Evolutionary conservation across 805 yeast species (phyloP).

Genomic region (Teunomyces kruisii): DNA sequence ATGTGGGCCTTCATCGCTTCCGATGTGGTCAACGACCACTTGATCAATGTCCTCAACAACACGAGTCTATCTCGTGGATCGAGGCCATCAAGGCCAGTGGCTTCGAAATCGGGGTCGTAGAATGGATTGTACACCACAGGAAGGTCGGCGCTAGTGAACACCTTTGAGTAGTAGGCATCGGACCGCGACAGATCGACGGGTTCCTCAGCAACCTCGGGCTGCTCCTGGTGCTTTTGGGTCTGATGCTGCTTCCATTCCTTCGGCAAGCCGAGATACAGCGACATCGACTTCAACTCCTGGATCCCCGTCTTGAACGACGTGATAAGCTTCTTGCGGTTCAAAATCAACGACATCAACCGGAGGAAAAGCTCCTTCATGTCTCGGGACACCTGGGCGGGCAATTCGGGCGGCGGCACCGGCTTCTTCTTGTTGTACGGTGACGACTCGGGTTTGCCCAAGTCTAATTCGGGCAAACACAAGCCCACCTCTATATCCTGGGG

Average conservation of each 20-base stretch:
- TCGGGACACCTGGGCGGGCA: slow-evolving; percentile 18
- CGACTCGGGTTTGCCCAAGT: slow-evolving; percentile 1
- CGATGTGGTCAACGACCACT: slow-evolving; percentile 37
- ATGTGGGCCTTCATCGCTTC: slow-evolving; percentile 28
- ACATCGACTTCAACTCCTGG: slow-evolving; percentile 31
- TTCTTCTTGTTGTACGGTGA: background rate
- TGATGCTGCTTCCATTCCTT: slow-evolving; percentile 35
- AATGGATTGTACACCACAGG: slow-evolving; percentile 20
- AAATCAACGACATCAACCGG: slow-evolving; percentile 30
- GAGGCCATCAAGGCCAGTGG: slow-evolving; percentile 32
- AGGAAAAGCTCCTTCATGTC: slow-evolving; percentile 35
- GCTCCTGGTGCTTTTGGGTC: slow-evolving; percentile 5
- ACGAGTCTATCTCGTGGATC: slow-evolving; percentile 35
- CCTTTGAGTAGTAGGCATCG: slow-evolving; percentile 11
- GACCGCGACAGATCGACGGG: slow-evolving; percentile 27
- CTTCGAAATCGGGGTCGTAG: slow-evolving; percentile 26
- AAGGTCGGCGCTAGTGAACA: background rate
- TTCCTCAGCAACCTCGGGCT: slow-evolving; percentile 7
- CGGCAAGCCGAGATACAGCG: slow-evolving; percentile 33
- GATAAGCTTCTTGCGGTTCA: slow-evolving; percentile 33
- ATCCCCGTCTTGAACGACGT: slow-evolving; percentile 29
- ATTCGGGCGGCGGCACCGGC: background rate
- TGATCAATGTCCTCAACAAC: slow-evolving; percentile 33
- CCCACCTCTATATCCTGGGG: slow-evolving; percentile 42
- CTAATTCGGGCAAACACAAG: slow-evolving; percentile 20